Evolutionary conservation across 73 alveolate species (phyloP).

Genomic region (Stentor coeruleus): DNA sequence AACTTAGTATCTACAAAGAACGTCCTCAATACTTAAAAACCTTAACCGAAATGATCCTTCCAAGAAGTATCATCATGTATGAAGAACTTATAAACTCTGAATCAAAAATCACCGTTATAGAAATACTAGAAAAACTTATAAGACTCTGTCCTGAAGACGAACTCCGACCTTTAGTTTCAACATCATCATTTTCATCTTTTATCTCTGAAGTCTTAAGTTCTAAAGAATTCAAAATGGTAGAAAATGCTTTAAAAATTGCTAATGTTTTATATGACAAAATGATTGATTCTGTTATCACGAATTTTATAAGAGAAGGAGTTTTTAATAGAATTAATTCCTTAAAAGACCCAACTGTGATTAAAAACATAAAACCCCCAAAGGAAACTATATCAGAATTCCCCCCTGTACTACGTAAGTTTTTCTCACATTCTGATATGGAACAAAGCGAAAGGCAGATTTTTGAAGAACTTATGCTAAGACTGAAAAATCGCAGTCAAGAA

Average conservation of each 20-base stretch:
- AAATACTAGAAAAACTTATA: background rate
- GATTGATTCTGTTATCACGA: background rate
- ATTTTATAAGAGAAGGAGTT: slow-evolving; percentile 19
- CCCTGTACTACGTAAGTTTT: background rate
- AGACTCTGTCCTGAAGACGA: background rate
- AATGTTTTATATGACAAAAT: background rate
- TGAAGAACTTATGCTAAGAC: background rate
- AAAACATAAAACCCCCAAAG: background rate
- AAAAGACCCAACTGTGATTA: background rate
- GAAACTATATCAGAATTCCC: background rate
- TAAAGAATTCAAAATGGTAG: background rate
- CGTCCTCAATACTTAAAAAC: slow-evolving; percentile 7
- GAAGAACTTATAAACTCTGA: background rate
- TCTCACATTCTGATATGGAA: background rate
- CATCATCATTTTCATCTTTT: background rate
- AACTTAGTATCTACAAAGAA: background rate
- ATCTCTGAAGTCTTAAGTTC: background rate
- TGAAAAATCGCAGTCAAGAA: background rate
- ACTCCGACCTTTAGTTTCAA: background rate
- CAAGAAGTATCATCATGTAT: background rate
- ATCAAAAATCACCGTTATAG: background rate
- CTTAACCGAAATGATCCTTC: background rate
- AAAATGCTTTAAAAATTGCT: slow-evolving; percentile 6
- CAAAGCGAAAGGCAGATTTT: background rate
- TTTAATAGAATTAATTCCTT: background rate